Conservation (phyloP, 371 early-diverging fungal species). For the Syncephalis plumigaleata region DNA sequence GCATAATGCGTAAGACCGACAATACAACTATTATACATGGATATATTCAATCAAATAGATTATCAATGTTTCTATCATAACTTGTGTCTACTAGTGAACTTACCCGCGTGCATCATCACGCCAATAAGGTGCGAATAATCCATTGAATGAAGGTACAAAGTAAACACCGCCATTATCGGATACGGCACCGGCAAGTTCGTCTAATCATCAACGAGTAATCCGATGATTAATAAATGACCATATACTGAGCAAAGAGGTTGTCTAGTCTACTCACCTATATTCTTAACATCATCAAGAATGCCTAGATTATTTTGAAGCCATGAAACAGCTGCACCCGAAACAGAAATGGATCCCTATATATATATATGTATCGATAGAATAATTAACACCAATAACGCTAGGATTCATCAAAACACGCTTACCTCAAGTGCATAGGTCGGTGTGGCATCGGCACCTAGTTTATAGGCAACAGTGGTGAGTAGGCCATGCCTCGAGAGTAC, state of each 20-base stretch:
- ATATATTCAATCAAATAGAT: too few species aligned
- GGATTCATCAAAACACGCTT: background rate
- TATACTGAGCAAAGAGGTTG: too few species aligned
- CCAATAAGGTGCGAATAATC: conserved; percentile 93
- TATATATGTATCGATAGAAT: background rate
- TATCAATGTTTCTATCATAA: too few species aligned
- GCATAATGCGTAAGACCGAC: conserved; percentile 82
- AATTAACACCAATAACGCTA: too few species aligned
- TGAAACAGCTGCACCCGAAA: conserved; percentile 83
- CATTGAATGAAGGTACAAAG: conserved; percentile 91
- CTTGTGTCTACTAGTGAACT: too few species aligned
- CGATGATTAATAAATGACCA: background rate
- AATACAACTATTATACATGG: conserved; percentile 35
- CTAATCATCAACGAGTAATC: conserved; percentile 11
- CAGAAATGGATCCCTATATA: conserved; percentile 68
- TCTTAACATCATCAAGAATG: conserved; percentile 45
- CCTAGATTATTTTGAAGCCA: conserved; percentile 84
- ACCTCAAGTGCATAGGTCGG: conserved; percentile 75
- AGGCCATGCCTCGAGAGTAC: conserved; percentile 69
- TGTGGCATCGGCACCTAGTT: conserved; percentile 58
- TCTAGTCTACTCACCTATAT: conserved; percentile 45
- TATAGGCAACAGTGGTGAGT: conserved; percentile 81
- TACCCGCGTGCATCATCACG: conserved; percentile 76
- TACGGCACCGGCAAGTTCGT: conserved; percentile 30
- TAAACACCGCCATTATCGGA: conserved; percentile 74